These are phyloP conservation scores for Raffaelea arxii DNA, from an alignment of 2,329 filamentous ascomycete species.

Conservation along the genomic window DNA sequence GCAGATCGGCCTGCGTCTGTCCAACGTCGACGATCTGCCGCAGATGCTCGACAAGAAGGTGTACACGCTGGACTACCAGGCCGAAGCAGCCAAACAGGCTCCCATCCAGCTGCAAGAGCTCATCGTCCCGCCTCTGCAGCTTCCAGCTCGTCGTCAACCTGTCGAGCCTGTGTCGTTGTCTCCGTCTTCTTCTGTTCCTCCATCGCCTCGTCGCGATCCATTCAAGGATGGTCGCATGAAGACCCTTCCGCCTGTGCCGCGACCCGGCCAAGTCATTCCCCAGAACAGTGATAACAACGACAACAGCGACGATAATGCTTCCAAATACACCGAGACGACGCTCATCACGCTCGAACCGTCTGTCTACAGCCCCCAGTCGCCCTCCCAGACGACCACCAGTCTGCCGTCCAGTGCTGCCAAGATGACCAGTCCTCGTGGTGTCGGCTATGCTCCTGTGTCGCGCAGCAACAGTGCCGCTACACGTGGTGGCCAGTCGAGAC, in stretches of 20 bases:
- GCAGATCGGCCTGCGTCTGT: slow-evolving; percentile 61
- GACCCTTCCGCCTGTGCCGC: slow-evolving; percentile 27
- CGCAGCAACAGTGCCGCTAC: slow-evolving; percentile 12
- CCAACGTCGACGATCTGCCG: slow-evolving; percentile 43
- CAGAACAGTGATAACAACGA: slow-evolving; percentile 19
- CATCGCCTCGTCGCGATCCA: slow-evolving; percentile 15
- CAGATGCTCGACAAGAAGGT: slow-evolving; percentile 25
- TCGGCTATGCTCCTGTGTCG: slow-evolving; percentile 27
- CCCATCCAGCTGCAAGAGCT: neutral
- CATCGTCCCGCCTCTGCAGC: neutral
- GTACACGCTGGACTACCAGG: slow-evolving; percentile 21
- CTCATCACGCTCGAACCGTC: slow-evolving; percentile 36
- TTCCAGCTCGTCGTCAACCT: neutral
- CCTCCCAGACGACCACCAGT: slow-evolving; percentile 22
- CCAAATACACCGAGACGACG: neutral
- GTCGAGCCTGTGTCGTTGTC: neutral
- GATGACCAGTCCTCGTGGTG: slow-evolving; percentile 32
- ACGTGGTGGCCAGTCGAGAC: neutral
- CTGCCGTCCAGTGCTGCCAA: slow-evolving; percentile 28
- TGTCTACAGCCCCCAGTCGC: slow-evolving; percentile 38
- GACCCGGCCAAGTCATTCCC: slow-evolving; percentile 9
- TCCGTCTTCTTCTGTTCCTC: neutral
- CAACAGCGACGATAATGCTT: slow-evolving; percentile 1
- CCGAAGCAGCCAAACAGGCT: neutral
- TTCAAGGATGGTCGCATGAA: slow-evolving; percentile 25